Percentiles rank a stretch among this genome's conserved stretches.
Evolutionary conservation across 2,329 filamentous ascomycete species (phyloP).

Genomic region (Ploettnerulaceae sp.): DNA sequence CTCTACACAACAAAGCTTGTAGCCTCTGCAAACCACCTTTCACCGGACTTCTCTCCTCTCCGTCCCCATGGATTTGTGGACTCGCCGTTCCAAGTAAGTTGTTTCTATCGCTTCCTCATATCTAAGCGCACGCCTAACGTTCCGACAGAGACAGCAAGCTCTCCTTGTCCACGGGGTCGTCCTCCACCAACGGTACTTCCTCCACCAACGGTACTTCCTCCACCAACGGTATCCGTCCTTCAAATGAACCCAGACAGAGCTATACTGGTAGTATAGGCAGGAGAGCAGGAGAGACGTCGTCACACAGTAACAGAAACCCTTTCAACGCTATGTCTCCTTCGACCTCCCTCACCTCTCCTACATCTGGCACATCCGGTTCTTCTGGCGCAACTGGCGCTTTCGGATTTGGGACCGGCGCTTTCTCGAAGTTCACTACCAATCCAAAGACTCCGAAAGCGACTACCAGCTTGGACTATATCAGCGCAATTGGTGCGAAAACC

Average conservation of each 20-base stretch:
- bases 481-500: slow-evolving; percentile 49
- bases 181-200: slow-evolving; percentile 39
- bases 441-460: slow-evolving; percentile 84
- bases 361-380: slow-evolving; percentile 72
- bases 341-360: slow-evolving; percentile 68
- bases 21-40: slow-evolving; percentile 13
- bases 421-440: slow-evolving; percentile 75
- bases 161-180: slow-evolving; percentile 56
- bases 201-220: slow-evolving; percentile 57
- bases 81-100: slow-evolving; percentile 72
- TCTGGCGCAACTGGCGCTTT: slow-evolving; percentile 89
- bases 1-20: slow-evolving; percentile 15
- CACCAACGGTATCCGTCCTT: slow-evolving; percentile 32
- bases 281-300: slow-evolving; percentile 69
- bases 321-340: slow-evolving; percentile 73
- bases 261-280: slow-evolving; percentile 63
- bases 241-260: slow-evolving; percentile 39
- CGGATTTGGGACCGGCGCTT: slow-evolving; percentile 88
- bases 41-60: slow-evolving; percentile 13
- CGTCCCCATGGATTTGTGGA: slow-evolving; percentile 52
- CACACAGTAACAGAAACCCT: slow-evolving; percentile 69
- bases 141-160: slow-evolving; percentile 61
- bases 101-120: slow-evolving; percentile 8
- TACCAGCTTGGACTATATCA: slow-evolving; percentile 73
- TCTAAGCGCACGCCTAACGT: slow-evolving; percentile 23